Conservation (phyloP, 768 basidiomycete genomes). For the Ephemerocybe angulata region DNA sequence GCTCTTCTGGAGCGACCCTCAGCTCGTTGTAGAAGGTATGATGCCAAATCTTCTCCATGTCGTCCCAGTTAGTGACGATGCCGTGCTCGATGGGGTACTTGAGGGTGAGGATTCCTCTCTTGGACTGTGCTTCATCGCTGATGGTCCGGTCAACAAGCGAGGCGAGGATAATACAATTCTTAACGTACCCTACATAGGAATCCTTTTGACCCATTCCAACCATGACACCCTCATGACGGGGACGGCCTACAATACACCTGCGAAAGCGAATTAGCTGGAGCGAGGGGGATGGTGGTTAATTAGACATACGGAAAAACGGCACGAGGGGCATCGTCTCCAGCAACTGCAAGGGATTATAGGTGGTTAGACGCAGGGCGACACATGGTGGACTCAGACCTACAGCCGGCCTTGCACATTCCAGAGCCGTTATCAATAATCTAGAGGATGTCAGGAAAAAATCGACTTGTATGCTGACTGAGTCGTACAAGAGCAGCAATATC, state of each 20-base stretch:
- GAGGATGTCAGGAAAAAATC: not conserved
- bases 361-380: too few relatives aligned
- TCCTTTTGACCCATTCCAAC: slow-evolving; percentile 97
- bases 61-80: slow-evolving; percentile 98
- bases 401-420: slow-evolving; percentile 99
- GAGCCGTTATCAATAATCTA: slow-evolving; percentile 67
- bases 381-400: too few relatives aligned
- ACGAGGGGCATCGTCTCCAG: slow-evolving; percentile 89
- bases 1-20: slow-evolving; percentile 89
- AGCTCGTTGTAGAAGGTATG: slow-evolving; percentile 97
- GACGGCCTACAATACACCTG: slow-evolving; percentile 91
- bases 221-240: slow-evolving; percentile 94
- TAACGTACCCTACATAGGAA: slow-evolving; percentile 84
- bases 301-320: slow-evolving; percentile 89
- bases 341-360: too few relatives aligned
- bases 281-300: not conserved
- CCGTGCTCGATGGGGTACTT: slow-evolving; percentile 95
- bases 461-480: not conserved
- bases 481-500: slow-evolving; percentile 13
- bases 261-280: slow-evolving; percentile 6
- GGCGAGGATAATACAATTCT: not conserved
- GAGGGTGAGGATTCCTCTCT: slow-evolving; percentile 87
- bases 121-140: slow-evolving; percentile 89
- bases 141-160: slow-evolving; percentile 53
- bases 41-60: slow-evolving; percentile 99